Conservation (phyloP, 106 monocot genomes). For the Allium sativum region DNA sequence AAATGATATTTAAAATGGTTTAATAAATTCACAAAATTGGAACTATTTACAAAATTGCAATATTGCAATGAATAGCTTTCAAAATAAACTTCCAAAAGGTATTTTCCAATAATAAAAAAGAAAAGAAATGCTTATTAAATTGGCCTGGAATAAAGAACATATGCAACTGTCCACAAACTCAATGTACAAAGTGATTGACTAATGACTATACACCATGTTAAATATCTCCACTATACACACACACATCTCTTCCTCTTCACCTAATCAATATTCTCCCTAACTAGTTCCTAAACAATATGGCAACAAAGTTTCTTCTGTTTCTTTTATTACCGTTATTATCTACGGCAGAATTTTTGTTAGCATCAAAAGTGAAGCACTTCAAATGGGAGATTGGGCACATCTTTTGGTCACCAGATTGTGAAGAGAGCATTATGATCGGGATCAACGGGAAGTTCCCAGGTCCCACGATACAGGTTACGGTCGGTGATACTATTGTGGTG, state of each 20-base stretch:
- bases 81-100: not conserved
- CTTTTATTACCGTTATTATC: not conserved
- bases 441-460: constrained; percentile 80
- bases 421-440: constrained; percentile 41
- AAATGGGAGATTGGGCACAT: constrained; percentile 62
- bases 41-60: not conserved
- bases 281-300: not conserved
- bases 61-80: not conserved
- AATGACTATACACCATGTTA: not conserved
- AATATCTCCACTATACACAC: not conserved
- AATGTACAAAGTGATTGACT: not conserved
- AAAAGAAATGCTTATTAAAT: not conserved
- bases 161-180: not conserved
- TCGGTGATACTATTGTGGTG: constrained; percentile 60
- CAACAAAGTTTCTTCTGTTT: not conserved
- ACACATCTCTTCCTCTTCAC: not conserved
- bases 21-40: not conserved
- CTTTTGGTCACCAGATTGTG: constrained; percentile 69
- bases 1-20: no score
- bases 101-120: not conserved
- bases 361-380: constrained; percentile 30
- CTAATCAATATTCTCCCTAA: not conserved
- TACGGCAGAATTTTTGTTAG: constrained; percentile 1
- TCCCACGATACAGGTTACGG: constrained; percentile 60
- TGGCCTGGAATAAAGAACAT: not conserved